Evolutionary conservation across 345 rosid genomes (phyloP).

Genomic region (Corchorus capsularis): DNA sequence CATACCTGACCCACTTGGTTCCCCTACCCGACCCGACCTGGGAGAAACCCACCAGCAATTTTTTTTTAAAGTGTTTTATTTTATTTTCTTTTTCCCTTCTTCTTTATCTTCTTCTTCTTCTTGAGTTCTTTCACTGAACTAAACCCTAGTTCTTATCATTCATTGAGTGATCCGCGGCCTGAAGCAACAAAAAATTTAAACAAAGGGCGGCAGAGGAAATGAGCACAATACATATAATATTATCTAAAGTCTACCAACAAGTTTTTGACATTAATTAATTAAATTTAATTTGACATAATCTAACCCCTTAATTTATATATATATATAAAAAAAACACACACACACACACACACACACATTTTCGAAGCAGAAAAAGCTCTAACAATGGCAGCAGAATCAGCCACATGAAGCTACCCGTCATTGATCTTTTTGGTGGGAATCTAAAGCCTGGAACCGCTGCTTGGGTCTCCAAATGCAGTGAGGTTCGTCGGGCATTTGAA

Average conservation of each 20-base stretch:
- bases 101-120: too few species aligned
- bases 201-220: constrained; percentile 8
- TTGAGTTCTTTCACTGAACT: too few species aligned
- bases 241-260: neutral
- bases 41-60: too few species aligned
- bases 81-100: too few species aligned
- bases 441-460: constrained; percentile 38
- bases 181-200: neutral
- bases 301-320: too few species aligned
- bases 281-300: neutral
- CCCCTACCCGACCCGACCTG: too few species aligned
- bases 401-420: neutral
- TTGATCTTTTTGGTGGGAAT: constrained; percentile 41
- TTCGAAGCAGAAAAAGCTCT: neutral
- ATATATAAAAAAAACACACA: too few species aligned
- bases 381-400: neutral
- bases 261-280: neutral
- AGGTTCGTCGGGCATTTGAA: constrained; percentile 50
- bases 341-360: too few species aligned
- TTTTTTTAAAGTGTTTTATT: too few species aligned
- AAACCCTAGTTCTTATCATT: neutral
- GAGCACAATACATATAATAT: neutral
- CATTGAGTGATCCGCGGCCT: neutral
- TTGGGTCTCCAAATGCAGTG: constrained; percentile 44
- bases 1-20: too few species aligned